These are phyloP conservation scores for Tuber magnatum DNA, from an alignment of 495 filamentous ascomycete species.

Conservation along the genomic window DNA sequence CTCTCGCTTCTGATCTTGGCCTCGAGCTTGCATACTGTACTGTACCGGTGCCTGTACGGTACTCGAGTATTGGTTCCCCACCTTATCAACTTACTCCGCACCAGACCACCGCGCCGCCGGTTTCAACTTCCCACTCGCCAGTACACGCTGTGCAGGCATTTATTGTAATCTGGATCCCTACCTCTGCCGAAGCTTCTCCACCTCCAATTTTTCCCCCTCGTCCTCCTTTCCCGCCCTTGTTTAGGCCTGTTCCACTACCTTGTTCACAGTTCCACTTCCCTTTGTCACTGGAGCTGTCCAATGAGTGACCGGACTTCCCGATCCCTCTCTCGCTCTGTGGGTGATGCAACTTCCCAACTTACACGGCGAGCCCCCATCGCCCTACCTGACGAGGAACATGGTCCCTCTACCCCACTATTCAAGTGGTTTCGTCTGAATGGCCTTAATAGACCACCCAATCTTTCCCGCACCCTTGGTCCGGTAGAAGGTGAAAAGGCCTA, in stretches of 20 bases:
- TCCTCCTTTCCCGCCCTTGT: neutral
- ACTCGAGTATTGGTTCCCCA: neutral
- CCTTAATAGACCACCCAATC: conserved; percentile 14
- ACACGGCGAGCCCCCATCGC: conserved; percentile 9
- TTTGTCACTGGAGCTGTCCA: neutral
- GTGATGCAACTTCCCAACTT: conserved; percentile 31
- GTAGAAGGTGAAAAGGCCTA: conserved; percentile 29
- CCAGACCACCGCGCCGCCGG: neutral
- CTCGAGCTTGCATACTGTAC: neutral
- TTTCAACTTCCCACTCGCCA: neutral
- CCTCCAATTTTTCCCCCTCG: neutral
- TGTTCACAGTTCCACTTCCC: neutral
- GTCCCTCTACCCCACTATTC: neutral
- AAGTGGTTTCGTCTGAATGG: conserved; percentile 20
- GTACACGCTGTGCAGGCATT: too few species aligned
- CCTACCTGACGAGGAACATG: conserved; percentile 26
- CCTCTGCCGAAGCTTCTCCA: neutral
- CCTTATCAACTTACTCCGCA: too few species aligned
- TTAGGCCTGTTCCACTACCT: neutral
- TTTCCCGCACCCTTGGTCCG: neutral
- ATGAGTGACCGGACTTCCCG: conserved; percentile 25
- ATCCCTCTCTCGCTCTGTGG: conserved; percentile 30
- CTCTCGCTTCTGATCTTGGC: neutral
- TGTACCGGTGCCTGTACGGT: neutral
- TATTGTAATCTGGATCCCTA: neutral